Conservation (phyloP, 75 land plant genomes). For the Azolla pinnata region DNA sequence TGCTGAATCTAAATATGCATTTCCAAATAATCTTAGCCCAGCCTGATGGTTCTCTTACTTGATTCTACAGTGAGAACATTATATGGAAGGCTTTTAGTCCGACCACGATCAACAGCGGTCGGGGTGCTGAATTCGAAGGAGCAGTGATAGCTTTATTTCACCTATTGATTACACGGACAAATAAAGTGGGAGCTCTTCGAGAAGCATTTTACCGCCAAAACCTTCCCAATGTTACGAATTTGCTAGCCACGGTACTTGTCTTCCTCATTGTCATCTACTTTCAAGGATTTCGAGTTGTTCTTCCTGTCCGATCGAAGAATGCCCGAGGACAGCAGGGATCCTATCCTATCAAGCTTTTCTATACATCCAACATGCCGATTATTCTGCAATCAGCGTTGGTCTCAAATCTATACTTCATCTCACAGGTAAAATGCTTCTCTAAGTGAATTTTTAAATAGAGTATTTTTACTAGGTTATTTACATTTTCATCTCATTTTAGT, state of each 20-base stretch:
- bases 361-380: conserved; percentile 74
- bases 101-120: conserved; percentile 58
- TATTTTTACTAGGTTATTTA: too few species aligned
- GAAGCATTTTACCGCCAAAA: conserved; percentile 69
- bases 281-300: conserved; percentile 68
- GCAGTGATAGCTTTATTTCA: conserved; percentile 62
- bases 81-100: conserved; percentile 74
- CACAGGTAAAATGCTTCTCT: conserved; percentile 63
- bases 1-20: too few species aligned
- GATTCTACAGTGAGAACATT: conserved; percentile 52
- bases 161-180: conserved; percentile 48
- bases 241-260: conserved; percentile 58
- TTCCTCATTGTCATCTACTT: conserved; percentile 69
- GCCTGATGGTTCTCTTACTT: neutral
- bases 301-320: conserved; percentile 66
- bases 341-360: conserved; percentile 65
- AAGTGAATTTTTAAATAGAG: too few species aligned
- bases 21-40: too few species aligned
- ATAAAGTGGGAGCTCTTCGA: conserved; percentile 54
- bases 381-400: conserved; percentile 68
- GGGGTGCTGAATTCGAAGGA: conserved; percentile 71
- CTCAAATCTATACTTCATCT: conserved; percentile 59
- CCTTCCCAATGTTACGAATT: conserved; percentile 60
- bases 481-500: too few species aligned
- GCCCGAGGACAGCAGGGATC: conserved; percentile 72